A percentile compares a stretch with the other conserved stretches of the same genome.
Conservation (phyloP, 768 basidiomycete species). For the Lactarius psammicola region DNA sequence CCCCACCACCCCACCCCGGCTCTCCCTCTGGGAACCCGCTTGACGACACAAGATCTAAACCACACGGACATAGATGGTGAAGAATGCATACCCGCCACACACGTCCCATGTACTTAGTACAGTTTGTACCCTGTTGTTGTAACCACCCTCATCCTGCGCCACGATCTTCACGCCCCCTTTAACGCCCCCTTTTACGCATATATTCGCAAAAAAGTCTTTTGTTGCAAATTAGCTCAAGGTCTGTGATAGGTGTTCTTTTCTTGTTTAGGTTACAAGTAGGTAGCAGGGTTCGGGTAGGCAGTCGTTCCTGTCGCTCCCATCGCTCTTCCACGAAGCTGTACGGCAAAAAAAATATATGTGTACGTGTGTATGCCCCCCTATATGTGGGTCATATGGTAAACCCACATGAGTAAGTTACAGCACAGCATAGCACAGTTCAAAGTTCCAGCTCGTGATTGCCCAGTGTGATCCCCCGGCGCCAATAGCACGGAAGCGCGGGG, state of each 20-base stretch:
- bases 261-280: neutral
- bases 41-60: constrained; percentile 3
- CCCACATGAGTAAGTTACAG: too few relatives aligned
- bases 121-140: constrained; percentile 19
- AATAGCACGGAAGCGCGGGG: too few relatives aligned
- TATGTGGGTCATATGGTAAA: too few relatives aligned
- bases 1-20: neutral
- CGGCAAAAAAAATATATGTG: too few relatives aligned
- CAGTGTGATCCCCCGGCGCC: too few relatives aligned
- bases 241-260: neutral
- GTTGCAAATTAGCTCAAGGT: neutral
- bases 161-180: constrained; percentile 9
- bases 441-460: too few relatives aligned
- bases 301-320: neutral
- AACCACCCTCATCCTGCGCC: neutral
- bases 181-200: constrained; percentile 5
- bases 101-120: constrained; percentile 18
- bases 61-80: neutral
- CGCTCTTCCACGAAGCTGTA: too few relatives aligned
- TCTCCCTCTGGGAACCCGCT: neutral
- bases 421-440: too few relatives aligned
- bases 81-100: neutral
- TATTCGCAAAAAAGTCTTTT: constrained; percentile 8
- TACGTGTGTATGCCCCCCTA: too few relatives aligned
- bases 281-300: neutral